These are phyloP conservation scores for Diplotaxis tenuifolia DNA, from an alignment of 345 rosid genomes.

Conservation along the genomic window DNA sequence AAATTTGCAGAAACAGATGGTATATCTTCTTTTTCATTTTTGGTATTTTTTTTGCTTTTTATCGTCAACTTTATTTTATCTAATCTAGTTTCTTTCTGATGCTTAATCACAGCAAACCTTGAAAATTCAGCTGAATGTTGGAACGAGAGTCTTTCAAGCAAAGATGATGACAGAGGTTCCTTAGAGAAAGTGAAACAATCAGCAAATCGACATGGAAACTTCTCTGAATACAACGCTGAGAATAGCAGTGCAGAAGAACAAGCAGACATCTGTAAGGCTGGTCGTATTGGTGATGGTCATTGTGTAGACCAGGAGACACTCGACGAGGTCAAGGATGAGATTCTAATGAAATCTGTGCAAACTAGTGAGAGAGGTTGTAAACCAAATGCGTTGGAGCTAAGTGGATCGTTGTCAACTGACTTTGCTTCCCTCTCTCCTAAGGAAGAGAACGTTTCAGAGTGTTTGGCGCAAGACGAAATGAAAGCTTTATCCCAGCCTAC, in stretches of 20 bases:
- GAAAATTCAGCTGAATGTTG: slow-evolving; percentile 14
- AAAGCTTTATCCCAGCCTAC: slow-evolving; percentile 1
- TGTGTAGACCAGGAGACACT: background rate
- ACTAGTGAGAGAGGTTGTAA: slow-evolving; percentile 2
- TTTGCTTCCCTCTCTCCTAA: background rate
- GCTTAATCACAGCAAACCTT: background rate
- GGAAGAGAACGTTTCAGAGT: background rate
- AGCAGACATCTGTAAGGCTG: background rate
- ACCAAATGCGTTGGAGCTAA: slow-evolving; percentile 7
- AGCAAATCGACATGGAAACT: background rate
- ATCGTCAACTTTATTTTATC: background rate
- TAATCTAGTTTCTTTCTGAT: background rate
- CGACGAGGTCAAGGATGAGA: slow-evolving; percentile 9
- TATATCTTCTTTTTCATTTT: background rate
- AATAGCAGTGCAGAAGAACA: background rate
- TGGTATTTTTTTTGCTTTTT: background rate
- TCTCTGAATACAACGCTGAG: slow-evolving; percentile 5
- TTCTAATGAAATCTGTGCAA: background rate
- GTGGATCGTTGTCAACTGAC: slow-evolving; percentile 1
- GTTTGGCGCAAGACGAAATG: background rate
- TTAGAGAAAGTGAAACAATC: background rate
- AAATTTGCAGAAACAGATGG: slow-evolving; percentile 12
- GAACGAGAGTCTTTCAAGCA: background rate
- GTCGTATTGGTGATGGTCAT: background rate
- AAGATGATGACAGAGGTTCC: background rate